Base-by-base conservation (phyloP, 176 grass and related monocot genomes). In the Rhynchospora tenuis region DNA sequence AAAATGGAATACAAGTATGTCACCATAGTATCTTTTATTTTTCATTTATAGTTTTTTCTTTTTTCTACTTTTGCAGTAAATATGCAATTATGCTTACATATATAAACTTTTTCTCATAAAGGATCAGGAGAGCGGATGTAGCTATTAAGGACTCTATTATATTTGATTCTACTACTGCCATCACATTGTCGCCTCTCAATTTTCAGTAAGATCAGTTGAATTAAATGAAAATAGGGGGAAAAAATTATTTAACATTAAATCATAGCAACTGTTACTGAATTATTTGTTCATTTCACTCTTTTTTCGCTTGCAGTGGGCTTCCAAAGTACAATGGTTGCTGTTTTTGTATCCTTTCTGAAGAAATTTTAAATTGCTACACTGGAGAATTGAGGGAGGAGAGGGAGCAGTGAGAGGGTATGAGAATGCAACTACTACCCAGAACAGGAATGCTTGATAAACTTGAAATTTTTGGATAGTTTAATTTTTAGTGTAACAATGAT, bases 1-100 rank as follows among this genome's bases (percentile, higher is more conserved):
- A 98, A 95, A 71, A 98, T 98, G 83, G 96, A 98, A 56, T 97
- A 97, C 91, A 97, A 97, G 93, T 97, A 93, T 9, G 89, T 19
- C 73, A 77, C 6, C 31, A 17, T 77, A 77, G 73, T 24, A 56
- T 77, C 13, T 74, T 74, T 26, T 74, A 27, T 28, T 74, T 65
- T 82, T 67, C 87, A 87, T 46, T 82, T 71, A 73, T 86, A 27
- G n/a, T 54, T n/a, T 68, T 17, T 70, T 54, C 63, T 45, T 84
- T 64, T 67, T 73, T 55, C 13, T 31, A 66, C 22, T 3, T 65
- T 82, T 67, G 42, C 22, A 66, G 54, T 82, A 54, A 44, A 31
- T n/a, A 27, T 28, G 47, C 13, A 16, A 23, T 63, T 8, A 73
- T 70, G 69, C 67, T 84, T 45, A 79, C 23, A 44, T 71, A 80